Evolutionary conservation across 1,284 basidiomycete species (phyloP), one percentile per base, ranked within the genome.

Genomic region (Cutaneotrichosporon spelunceum): DNA sequence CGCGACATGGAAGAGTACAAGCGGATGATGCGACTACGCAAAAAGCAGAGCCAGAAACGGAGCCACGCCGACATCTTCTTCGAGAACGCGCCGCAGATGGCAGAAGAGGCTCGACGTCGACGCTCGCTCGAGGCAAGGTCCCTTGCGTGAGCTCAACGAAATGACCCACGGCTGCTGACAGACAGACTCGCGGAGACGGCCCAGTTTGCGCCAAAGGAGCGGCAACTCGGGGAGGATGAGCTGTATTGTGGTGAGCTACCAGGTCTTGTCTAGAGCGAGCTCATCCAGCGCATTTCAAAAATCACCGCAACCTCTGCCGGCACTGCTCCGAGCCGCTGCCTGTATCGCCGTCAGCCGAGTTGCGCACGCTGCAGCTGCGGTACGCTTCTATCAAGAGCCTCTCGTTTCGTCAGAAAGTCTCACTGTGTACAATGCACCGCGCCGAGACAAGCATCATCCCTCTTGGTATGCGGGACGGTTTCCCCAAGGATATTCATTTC

Each of bases 391-490:
- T 5, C 21, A 29, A 7, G 29, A 14, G 10, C 21, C 56, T 42
- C 49, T 30, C 30, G 30, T 44, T 50, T 29, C 49, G 26, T 24
- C 45, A 45, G 26, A 53, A 33, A 39, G 27, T 71, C 52, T 62
- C 69, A 1, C 74, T 72, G 33, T 79, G 77, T 62, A 47, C 61
- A 1, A 62, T 66, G 36, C 76, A 79, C 59, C 63, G 67, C 8
- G 74, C 73, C 8, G 72, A 78, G 62, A 68, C 70, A 0, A 63
- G 55, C 0, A 57, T 67, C 30, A 71, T 79, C 30, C 76, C 76
- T 2, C 63, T 74, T 3, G 77, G 76, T 5, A 45, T 65, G 21
- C 68, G 66, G 10, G 63, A 63, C 16, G 75, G 75, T 0, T 79
- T 72, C 59, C 76, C 75, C 1, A 26, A 47, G 7, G 42, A 47